Evolutionary conservation across 2,329 filamentous ascomycete species (phyloP), one percentile per base, ranked within the genome.

Genomic region (Thelonectria blattea): DNA sequence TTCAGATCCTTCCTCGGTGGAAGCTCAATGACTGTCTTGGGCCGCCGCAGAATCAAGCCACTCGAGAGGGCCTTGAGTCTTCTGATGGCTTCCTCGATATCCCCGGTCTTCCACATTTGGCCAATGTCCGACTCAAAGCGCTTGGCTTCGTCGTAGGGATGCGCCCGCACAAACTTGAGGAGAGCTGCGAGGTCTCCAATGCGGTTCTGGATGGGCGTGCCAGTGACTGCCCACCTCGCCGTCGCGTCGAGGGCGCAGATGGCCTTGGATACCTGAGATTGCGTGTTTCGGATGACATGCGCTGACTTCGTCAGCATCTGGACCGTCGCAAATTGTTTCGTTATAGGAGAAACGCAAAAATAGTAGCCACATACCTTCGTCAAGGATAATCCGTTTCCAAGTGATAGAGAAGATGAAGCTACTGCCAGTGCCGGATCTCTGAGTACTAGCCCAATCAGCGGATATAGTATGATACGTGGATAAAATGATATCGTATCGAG

Each of bases 191-290:
- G 70, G 48, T 84, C 81, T 1, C 66, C 67, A 0, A 81, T 69
- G 0, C 69, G 69, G 48, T 84, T 84, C 46, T 83, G 81, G 1
- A 84, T 78, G 0, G 81, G 81, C 0, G 81, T 84, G 0, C 81
- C 81, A 0, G 79, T 83, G 0, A 84, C 75, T 1, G 76, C 78
- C 81, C 81, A 84, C 6, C 81, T 74, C 2, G 68, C 70, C 15
- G 63, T 61, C 0, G 76, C 70, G 0, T 76, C 61, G 0, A 84
- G 69, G 2, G 70, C 70, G 32, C 74, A 80, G 0, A 78, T 67
- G 1, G 79, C 78, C 52, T 18, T 69, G 4, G 65, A 58, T 54
- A 66, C 68, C 4, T 24, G 50, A 4, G 64, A 65, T 37, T 52
- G 61, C 2, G 12, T 9, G 2, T 68, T 68, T 2, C 66, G 58